These are phyloP conservation scores for Phoma sp. DNA, from an alignment of 2,329 filamentous ascomycete genomes.

Conservation along the genomic window DNA sequence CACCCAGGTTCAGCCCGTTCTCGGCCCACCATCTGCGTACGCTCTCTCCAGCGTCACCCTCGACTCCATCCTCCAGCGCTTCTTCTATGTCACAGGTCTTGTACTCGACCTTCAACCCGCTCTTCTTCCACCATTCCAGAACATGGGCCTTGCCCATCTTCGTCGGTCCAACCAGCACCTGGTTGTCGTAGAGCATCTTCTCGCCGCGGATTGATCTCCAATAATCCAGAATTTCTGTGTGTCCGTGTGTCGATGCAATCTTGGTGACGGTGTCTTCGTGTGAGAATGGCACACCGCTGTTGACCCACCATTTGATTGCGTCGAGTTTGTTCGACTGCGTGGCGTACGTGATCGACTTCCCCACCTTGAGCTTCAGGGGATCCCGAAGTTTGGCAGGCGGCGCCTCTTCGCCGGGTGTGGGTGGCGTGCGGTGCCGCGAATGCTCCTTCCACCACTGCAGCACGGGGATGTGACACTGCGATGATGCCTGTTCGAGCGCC, in stretches of 20 bases:
- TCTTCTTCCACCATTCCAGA: slow-evolving; percentile 89
- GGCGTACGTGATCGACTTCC: slow-evolving; percentile 82
- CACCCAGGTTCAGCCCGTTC: slow-evolving; percentile 80
- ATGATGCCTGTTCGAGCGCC: slow-evolving; percentile 85
- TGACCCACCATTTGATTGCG: slow-evolving; percentile 86
- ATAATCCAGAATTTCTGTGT: slow-evolving; percentile 80
- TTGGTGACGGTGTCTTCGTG: slow-evolving; percentile 84
- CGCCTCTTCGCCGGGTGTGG: slow-evolving; percentile 23
- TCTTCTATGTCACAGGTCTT: slow-evolving; percentile 96
- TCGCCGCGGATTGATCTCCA: slow-evolving; percentile 79
- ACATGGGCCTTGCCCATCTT: slow-evolving; percentile 84
- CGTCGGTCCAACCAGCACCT: slow-evolving; percentile 84
- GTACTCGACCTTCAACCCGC: slow-evolving; percentile 81
- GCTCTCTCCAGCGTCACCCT: slow-evolving; percentile 68
- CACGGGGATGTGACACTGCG: slow-evolving; percentile 81
- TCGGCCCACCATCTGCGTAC: slow-evolving; percentile 87
- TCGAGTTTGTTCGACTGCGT: slow-evolving; percentile 80
- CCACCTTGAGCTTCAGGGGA: slow-evolving; percentile 71
- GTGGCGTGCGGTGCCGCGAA: slow-evolving; percentile 51
- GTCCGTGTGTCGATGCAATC: slow-evolving; percentile 82
- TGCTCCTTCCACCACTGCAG: slow-evolving; percentile 92
- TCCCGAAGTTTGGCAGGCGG: slow-evolving; percentile 21
- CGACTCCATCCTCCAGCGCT: slow-evolving; percentile 84
- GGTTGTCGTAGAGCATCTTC: slow-evolving; percentile 80
- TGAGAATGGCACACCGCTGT: slow-evolving; percentile 76